phyloP scores from a whole-genome alignment of 208 protist genomes.

The Leishmania amazonensis region DNA sequence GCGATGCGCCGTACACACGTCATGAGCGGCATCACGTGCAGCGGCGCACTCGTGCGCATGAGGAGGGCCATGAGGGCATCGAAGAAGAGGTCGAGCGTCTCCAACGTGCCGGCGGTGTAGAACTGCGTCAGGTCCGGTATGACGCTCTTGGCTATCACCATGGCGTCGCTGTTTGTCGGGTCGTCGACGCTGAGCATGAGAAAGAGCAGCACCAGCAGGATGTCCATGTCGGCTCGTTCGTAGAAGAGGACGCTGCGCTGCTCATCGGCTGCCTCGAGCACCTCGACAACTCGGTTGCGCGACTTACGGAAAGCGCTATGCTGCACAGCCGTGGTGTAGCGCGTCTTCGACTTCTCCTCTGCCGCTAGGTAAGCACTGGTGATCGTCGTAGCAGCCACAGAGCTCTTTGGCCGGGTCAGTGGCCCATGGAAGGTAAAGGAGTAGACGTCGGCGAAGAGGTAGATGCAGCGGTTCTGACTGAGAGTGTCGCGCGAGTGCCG shows the following conservation, averaged over 20 bases:
- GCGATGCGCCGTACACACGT: conserved; percentile 76
- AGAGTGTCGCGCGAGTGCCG: conserved; percentile 48
- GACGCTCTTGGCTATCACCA: conserved; percentile 52
- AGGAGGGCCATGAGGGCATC: conserved; percentile 87
- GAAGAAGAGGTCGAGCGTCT: conserved; percentile 80
- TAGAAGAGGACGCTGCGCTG: conserved; percentile 89
- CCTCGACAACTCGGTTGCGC: conserved; percentile 86
- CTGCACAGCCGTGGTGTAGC: conserved; percentile 70
- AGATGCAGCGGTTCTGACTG: conserved; percentile 83
- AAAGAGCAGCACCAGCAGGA: conserved; percentile 82
- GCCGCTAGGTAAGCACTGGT: conserved; percentile 63
- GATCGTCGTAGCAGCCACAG: conserved; percentile 45
- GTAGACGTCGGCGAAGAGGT: conserved; percentile 81
- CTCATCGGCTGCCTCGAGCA: conserved; percentile 49
- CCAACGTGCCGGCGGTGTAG: conserved; percentile 70
- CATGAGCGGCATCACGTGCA: conserved; percentile 89
- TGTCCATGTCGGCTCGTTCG: conserved; percentile 76
- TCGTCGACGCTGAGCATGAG: conserved; percentile 86
- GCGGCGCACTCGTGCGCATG: conserved; percentile 70
- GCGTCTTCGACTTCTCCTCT: conserved; percentile 62
- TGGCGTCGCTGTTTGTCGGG: conserved; percentile 70
- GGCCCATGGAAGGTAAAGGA: conserved; percentile 77
- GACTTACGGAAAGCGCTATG: conserved; percentile 72
- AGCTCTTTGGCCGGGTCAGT: conserved; percentile 60
- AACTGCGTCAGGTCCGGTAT: conserved; percentile 81